phyloP scores from a whole-genome alignment of 2,329 filamentous ascomycete species.

The Phaeoacremonium minimum region DNA sequence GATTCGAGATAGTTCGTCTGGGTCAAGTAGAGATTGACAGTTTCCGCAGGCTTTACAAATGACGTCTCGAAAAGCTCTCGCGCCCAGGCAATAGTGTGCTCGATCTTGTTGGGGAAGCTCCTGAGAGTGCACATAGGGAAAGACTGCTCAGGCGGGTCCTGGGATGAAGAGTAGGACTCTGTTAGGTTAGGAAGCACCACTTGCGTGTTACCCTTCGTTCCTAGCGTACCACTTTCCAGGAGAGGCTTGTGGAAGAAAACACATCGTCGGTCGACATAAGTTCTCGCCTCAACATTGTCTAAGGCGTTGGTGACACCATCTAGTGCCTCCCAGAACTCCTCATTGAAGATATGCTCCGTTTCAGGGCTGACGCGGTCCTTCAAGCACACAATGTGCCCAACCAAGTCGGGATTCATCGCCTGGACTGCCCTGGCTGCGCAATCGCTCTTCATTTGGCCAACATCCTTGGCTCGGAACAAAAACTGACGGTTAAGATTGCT shows the following conservation, averaged over 20 bases:
- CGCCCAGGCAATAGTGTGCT: conserved; percentile 98
- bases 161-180: conserved; percentile 90
- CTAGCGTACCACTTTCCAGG: conserved; percentile 94
- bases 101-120: conserved; percentile 97
- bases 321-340: conserved; percentile 81
- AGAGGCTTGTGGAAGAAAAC: conserved; percentile 98
- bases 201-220: conserved; percentile 97
- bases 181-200: conserved; percentile 88
- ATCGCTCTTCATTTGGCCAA: conserved; percentile 95
- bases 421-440: conserved; percentile 86
- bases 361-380: conserved; percentile 89
- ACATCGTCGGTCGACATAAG: conserved; percentile 92
- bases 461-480: conserved; percentile 88
- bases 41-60: conserved; percentile 90
- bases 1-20: conserved; percentile 87
- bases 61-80: conserved; percentile 92
- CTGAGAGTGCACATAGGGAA: conserved; percentile 98
- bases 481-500: conserved; percentile 98
- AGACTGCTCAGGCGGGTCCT: conserved; percentile 96
- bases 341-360: conserved; percentile 91
- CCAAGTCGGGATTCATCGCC: conserved; percentile 90
- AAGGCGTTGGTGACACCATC: conserved; percentile 95
- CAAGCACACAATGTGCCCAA: conserved; percentile 78
- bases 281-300: conserved; percentile 95
- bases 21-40: conserved; percentile 88